Conservation (phyloP, 1,284 basidiomycete species). For the Thelephora terrestris region DNA sequence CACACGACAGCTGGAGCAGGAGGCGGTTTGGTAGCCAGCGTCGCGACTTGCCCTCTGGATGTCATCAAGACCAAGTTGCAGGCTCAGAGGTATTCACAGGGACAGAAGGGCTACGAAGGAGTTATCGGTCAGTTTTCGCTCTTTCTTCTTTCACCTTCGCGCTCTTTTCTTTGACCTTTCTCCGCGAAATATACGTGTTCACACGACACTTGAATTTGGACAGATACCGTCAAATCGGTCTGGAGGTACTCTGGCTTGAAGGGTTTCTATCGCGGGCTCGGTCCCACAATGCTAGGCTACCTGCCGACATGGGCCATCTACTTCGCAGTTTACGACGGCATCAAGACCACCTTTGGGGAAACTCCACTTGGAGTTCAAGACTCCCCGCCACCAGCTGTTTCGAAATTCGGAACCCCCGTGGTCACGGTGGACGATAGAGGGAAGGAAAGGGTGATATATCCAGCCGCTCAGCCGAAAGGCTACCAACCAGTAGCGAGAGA, state of each 20-base stretch:
- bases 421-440: constrained; percentile 14
- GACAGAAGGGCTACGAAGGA: constrained; percentile 65
- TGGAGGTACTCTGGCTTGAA: constrained; percentile 68
- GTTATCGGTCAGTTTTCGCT: constrained; percentile 48
- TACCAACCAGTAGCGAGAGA: constrained; percentile 69
- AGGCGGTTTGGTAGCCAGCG: constrained; percentile 82
- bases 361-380: constrained; percentile 33
- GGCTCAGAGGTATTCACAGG: constrained; percentile 67
- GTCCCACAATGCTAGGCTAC: constrained; percentile 92
- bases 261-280: constrained; percentile 88
- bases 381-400: neutral
- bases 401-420: too few species aligned
- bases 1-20: constrained; percentile 59
- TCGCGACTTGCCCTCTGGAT: constrained; percentile 95
- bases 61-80: constrained; percentile 97
- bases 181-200: too few species aligned
- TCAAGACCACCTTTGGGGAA: constrained; percentile 76
- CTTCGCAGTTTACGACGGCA: constrained; percentile 93
- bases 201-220: neutral
- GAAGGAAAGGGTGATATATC: constrained; percentile 42
- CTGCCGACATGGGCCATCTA: constrained; percentile 98
- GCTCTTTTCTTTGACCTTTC: constrained; percentile 13
- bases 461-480: constrained; percentile 73
- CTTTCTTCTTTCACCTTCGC: constrained; percentile 11
- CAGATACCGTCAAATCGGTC: constrained; percentile 67